Conservation (phyloP, 208 protist genomes). For the Novymonas esmeraldas region DNA sequence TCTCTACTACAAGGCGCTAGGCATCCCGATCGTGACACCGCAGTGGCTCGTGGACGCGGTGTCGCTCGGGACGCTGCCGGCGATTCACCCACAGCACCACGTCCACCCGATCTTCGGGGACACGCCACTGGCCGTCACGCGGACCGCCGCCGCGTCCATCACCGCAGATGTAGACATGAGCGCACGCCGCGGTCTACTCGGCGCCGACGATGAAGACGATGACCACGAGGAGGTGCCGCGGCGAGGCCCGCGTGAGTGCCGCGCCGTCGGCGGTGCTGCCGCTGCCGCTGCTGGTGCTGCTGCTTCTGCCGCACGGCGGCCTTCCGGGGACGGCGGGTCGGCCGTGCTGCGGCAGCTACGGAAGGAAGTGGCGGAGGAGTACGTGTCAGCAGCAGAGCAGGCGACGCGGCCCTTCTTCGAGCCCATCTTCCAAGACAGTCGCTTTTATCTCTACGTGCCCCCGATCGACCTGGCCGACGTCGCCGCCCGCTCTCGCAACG, state of each 20-base stretch:
- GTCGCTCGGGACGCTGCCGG: constrained; percentile 47
- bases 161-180: background rate
- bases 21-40: constrained; percentile 60
- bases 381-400: constrained; percentile 40
- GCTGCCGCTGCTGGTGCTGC: background rate
- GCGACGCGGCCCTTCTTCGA: constrained; percentile 54
- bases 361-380: constrained; percentile 45
- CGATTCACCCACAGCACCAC: constrained; percentile 35
- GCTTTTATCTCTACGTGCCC: constrained; percentile 44
- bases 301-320: background rate
- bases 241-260: too few relatives aligned
- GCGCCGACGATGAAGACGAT: constrained; percentile 6
- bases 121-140: background rate
- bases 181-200: background rate
- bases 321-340: background rate
- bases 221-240: too few relatives aligned
- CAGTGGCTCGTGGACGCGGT: constrained; percentile 82
- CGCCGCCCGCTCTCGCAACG: background rate
- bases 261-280: background rate
- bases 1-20: constrained; percentile 58
- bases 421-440: constrained; percentile 59
- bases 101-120: constrained; percentile 40
- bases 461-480: constrained; percentile 18
- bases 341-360: constrained; percentile 19
- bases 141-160: background rate